Conservation (phyloP, 768 basidiomycete genomes). For the Pleurotus eryngii region DNA sequence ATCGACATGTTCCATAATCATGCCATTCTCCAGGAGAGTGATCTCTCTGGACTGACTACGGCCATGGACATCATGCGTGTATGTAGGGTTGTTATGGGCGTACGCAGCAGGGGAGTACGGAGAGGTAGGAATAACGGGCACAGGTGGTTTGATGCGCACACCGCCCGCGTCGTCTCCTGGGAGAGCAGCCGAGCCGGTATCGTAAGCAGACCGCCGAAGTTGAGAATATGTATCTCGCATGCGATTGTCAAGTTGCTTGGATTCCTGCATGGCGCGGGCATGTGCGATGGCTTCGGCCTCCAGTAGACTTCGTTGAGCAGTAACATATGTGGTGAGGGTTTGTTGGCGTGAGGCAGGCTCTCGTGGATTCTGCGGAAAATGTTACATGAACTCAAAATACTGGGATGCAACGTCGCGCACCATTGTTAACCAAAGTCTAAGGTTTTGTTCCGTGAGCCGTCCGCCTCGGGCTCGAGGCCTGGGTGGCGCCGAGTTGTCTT, state of each 20-base stretch:
- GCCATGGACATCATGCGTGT: constrained; percentile 35
- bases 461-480: constrained; percentile 66
- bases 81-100: constrained; percentile 35
- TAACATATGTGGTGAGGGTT: constrained; percentile 79
- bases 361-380: constrained; percentile 70
- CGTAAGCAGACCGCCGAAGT: constrained; percentile 75
- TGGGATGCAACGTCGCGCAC: constrained; percentile 40
- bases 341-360: constrained; percentile 85
- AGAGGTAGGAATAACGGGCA: background rate
- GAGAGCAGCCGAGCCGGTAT: constrained; percentile 46
- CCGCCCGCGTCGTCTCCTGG: constrained; percentile 58
- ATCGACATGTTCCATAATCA: constrained; percentile 87
- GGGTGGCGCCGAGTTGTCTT: constrained; percentile 36
- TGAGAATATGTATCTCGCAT: constrained; percentile 82
- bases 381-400: constrained; percentile 9
- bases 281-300: constrained; percentile 81
- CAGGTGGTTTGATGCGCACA: constrained; percentile 67
- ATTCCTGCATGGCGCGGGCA: constrained; percentile 74
- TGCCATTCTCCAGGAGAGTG: constrained; percentile 81
- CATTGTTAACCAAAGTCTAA: constrained; percentile 77
- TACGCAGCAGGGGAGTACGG: constrained; percentile 1
- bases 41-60: constrained; percentile 66
- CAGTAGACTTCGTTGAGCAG: constrained; percentile 73
- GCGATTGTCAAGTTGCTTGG: constrained; percentile 67
- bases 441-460: constrained; percentile 69